Conservation (phyloP, 306 rosid species). For the Ceratonia siliqua region DNA sequence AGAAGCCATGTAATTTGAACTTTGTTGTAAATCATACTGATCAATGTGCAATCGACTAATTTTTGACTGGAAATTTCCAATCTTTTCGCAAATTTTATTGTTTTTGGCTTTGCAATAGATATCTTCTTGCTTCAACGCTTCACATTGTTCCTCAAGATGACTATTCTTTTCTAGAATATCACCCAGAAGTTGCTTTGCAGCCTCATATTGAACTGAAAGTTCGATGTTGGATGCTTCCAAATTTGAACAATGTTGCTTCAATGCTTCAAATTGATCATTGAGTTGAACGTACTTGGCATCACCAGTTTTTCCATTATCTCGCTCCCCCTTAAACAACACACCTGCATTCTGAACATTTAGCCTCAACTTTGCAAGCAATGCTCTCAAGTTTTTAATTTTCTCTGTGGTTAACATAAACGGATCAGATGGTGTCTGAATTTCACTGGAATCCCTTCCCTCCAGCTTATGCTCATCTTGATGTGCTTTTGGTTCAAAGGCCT, state of each 20-base stretch:
- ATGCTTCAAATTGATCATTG: constrained; percentile 53
- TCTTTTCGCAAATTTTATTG: constrained; percentile 53
- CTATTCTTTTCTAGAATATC: constrained; percentile 52
- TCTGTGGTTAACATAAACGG: constrained; percentile 49
- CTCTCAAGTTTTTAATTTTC: constrained; percentile 57
- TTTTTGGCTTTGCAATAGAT: constrained; percentile 49
- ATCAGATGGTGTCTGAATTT: constrained; percentile 44
- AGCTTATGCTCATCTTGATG: constrained; percentile 60
- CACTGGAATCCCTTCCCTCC: constrained; percentile 42
- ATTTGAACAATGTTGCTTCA: constrained; percentile 59
- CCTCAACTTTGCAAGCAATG: constrained; percentile 54
- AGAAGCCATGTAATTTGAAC: constrained; percentile 65
- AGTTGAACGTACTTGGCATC: constrained; percentile 47
- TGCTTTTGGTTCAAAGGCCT: constrained; percentile 74
- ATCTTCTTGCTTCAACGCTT: constrained; percentile 56
- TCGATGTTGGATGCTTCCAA: constrained; percentile 74
- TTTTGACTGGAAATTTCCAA: constrained; percentile 57
- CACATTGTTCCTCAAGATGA: constrained; percentile 56
- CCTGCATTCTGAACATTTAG: constrained; percentile 55
- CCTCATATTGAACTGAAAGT: constrained; percentile 73
- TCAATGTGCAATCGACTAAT: constrained; percentile 54
- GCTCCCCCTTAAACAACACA: constrained; percentile 61
- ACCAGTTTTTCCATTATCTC: constrained; percentile 46
- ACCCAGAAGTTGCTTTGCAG: constrained; percentile 52
- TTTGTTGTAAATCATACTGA: constrained; percentile 55